These are phyloP conservation scores for Rhodamnia argentea DNA, from an alignment of 345 rosid genomes.

Conservation along the genomic window DNA sequence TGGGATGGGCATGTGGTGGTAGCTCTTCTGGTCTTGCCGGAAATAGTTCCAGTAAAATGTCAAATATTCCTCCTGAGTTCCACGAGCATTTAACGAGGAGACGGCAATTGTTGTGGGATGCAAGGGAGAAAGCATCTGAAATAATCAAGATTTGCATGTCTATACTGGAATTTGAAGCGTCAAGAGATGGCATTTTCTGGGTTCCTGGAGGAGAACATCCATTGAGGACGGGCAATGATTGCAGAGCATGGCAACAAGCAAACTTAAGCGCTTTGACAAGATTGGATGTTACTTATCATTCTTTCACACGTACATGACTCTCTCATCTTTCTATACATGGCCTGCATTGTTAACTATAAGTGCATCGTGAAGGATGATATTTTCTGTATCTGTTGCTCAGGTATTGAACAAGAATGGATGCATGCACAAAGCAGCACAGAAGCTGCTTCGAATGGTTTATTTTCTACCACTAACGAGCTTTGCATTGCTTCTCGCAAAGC, in stretches of 20 bases:
- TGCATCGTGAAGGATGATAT: not conserved
- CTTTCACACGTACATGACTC: constrained; percentile 61
- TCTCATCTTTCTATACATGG: constrained; percentile 1
- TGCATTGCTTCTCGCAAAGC: constrained; percentile 66
- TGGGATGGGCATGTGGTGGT: constrained; percentile 97
- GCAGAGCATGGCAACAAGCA: constrained; percentile 72
- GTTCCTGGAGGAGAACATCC: constrained; percentile 45
- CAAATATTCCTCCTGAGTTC: constrained; percentile 80
- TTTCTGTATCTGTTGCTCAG: constrained; percentile 22
- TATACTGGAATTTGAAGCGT: constrained; percentile 75
- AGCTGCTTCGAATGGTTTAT: constrained; percentile 66
- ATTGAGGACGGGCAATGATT: constrained; percentile 32
- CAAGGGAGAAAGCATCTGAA: constrained; percentile 74
- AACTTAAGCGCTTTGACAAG: constrained; percentile 51
- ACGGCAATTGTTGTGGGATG: constrained; percentile 56
- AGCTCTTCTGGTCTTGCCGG: constrained; percentile 44
- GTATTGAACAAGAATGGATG: constrained; percentile 79
- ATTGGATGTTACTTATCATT: constrained; percentile 67
- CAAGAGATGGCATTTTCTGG: constrained; percentile 70
- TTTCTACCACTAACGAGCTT: constrained; percentile 68
- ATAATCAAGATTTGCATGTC: constrained; percentile 66
- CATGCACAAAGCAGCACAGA: constrained; percentile 72
- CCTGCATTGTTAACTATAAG: not conserved
- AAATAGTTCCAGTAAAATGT: constrained; percentile 47
- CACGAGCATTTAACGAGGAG: constrained; percentile 73